These are phyloP conservation scores for Cladophialophora bantiana DNA, from an alignment of 2,329 filamentous ascomycete species.

Conservation along the genomic window DNA sequence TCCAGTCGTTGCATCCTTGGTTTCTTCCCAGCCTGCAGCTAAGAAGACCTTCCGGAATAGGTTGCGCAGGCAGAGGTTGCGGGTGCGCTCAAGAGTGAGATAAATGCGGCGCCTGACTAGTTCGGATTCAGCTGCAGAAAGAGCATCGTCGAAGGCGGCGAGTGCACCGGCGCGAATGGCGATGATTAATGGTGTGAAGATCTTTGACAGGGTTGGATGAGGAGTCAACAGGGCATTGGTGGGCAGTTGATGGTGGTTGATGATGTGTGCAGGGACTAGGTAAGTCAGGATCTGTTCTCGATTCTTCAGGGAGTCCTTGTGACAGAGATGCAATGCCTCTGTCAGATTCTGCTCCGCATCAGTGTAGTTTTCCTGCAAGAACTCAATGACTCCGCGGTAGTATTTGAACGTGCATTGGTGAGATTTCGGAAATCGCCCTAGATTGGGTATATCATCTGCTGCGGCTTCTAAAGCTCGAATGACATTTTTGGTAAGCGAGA, in stretches of 20 bases:
- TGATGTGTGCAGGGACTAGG: slow-evolving; percentile 88
- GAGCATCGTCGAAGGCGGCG: slow-evolving; percentile 79
- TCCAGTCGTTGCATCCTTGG: slow-evolving; percentile 69
- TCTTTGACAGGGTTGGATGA: slow-evolving; percentile 75
- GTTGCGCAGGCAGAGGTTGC: slow-evolving; percentile 91
- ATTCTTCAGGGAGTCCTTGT: slow-evolving; percentile 74
- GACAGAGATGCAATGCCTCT: slow-evolving; percentile 82
- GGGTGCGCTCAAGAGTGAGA: slow-evolving; percentile 87
- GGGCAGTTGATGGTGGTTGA: slow-evolving; percentile 86
- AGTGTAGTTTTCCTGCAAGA: slow-evolving; percentile 90
- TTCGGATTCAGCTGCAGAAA: slow-evolving; percentile 83
- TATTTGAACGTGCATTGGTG: slow-evolving; percentile 97
- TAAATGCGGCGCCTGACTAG: slow-evolving; percentile 95
- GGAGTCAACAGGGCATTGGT: slow-evolving; percentile 72
- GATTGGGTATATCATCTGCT: slow-evolving; percentile 77
- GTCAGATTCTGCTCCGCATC: slow-evolving; percentile 82
- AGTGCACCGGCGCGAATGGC: slow-evolving; percentile 87
- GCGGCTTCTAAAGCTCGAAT: slow-evolving; percentile 82
- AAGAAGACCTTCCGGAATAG: slow-evolving; percentile 90
- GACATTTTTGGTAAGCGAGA: slow-evolving; percentile 88
- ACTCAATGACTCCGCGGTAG: slow-evolving; percentile 91
- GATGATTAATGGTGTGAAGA: slow-evolving; percentile 78
- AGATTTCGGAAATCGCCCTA: slow-evolving; percentile 82
- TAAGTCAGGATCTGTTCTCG: slow-evolving; percentile 93
- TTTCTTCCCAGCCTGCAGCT: slow-evolving; percentile 78